These are phyloP conservation scores for Pythium guiyangense DNA, from an alignment of 352 stramenopile species.

Conservation along the genomic window DNA sequence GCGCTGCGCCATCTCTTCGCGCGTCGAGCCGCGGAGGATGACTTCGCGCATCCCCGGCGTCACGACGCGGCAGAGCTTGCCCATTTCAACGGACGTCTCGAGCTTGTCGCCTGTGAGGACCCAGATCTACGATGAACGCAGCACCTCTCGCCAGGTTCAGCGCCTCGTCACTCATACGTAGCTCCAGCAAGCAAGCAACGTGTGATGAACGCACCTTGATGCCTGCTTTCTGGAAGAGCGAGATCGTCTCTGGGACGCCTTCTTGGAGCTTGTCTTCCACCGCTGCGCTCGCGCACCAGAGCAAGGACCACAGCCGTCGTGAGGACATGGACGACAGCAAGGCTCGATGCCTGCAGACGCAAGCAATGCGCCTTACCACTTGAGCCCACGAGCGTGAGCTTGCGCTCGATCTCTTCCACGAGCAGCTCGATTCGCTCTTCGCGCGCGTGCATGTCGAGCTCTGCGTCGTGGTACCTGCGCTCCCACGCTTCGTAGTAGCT, in stretches of 20 bases:
- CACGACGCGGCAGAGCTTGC: conserved; percentile 86
- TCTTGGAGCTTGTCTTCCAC: conserved; percentile 98
- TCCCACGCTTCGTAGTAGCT: conserved; percentile 71
- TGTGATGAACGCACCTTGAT: conserved; percentile 92
- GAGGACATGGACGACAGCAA: too few species aligned
- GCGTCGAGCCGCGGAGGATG: conserved; percentile 38
- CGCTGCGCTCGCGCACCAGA: conserved; percentile 26
- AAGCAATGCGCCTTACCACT: conserved; percentile 38
- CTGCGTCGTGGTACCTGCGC: conserved; percentile 54
- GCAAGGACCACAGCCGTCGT: too few species aligned
- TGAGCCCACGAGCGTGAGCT: conserved; percentile 82
- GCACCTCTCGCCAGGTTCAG: background rate
- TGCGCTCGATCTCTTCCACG: conserved; percentile 73
- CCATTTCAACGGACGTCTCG: conserved; percentile 99
- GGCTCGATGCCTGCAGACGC: too few species aligned
- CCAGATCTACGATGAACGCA: conserved; percentile 87
- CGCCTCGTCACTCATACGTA: background rate
- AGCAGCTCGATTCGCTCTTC: conserved; percentile 51
- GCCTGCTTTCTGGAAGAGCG: conserved; percentile 83
- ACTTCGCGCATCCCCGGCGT: conserved; percentile 77
- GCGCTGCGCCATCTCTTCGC: conserved; percentile 43
- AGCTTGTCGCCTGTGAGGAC: conserved; percentile 96
- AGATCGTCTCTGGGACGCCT: conserved; percentile 93
- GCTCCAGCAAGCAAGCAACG: background rate
- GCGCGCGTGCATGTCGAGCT: conserved; percentile 68